A percentile compares a stretch with the other conserved stretches of the same genome.
These are phyloP conservation scores for Lactarius vividus DNA, from an alignment of 768 basidiomycete genomes.

Conservation along the genomic window DNA sequence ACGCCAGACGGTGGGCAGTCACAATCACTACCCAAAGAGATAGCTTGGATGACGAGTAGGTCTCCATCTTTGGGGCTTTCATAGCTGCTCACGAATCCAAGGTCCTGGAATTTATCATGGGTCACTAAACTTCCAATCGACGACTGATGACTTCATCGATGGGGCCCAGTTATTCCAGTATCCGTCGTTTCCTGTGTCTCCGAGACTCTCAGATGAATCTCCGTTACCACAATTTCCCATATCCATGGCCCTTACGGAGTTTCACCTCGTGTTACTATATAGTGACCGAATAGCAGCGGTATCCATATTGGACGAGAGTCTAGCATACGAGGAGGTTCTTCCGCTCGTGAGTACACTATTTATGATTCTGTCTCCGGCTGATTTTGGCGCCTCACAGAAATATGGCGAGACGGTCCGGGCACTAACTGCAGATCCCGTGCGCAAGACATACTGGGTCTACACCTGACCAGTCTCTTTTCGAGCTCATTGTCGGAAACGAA, in stretches of 20 bases:
- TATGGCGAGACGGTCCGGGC: slow-evolving; percentile 69
- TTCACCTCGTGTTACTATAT: slow-evolving; percentile 88
- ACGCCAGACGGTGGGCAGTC: slow-evolving; percentile 68
- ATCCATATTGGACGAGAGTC: slow-evolving; percentile 73
- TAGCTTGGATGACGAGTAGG: slow-evolving; percentile 93
- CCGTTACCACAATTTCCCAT: slow-evolving; percentile 49
- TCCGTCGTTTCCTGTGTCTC: slow-evolving; percentile 44
- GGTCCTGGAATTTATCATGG: slow-evolving; percentile 91
- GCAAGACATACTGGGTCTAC: slow-evolving; percentile 92
- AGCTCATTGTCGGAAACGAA: slow-evolving; percentile 82
- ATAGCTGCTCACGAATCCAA: slow-evolving; percentile 33
- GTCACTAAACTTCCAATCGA: slow-evolving; percentile 62
- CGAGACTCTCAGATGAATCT: slow-evolving; percentile 31
- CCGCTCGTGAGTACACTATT: slow-evolving; percentile 58
- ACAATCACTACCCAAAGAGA: slow-evolving; percentile 61
- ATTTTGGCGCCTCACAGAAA: slow-evolving; percentile 48
- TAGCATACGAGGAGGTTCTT: slow-evolving; percentile 79
- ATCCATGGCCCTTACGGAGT: slow-evolving; percentile 84
- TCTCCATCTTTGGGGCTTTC: neutral
- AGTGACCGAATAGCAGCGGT: slow-evolving; percentile 73
- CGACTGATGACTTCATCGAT: slow-evolving; percentile 74
- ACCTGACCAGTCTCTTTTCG: slow-evolving; percentile 87
- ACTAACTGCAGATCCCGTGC: slow-evolving; percentile 78
- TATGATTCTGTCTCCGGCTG: neutral
- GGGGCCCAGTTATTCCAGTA: slow-evolving; percentile 78